phyloP scores from a whole-genome alignment of 148 eudicot species.

The Silene conica region DNA sequence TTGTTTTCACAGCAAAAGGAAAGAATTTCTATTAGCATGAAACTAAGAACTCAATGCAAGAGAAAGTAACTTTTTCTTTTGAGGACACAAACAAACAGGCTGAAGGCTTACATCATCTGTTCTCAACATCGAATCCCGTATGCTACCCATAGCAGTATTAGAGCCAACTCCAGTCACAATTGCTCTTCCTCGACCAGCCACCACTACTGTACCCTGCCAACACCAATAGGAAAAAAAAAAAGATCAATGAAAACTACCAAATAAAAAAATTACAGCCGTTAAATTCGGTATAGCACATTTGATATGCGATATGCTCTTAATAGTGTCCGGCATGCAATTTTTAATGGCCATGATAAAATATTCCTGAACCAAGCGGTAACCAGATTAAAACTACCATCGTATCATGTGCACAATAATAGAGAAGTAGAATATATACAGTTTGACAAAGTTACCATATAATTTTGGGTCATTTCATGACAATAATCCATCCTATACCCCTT shows the following conservation, averaged over 20 bases:
- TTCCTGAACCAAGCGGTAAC: not conserved
- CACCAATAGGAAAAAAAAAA: conserved; percentile 11
- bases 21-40: not conserved
- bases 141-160: conserved; percentile 98
- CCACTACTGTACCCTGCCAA: conserved; percentile 90
- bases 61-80: not conserved
- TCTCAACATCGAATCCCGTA: conserved; percentile 94
- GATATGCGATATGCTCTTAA: not conserved
- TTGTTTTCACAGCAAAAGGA: not conserved
- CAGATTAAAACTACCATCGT: not conserved
- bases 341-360: not conserved
- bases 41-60: not conserved
- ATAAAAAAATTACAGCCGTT: not conserved
- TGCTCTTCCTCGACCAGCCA: conserved; percentile 93
- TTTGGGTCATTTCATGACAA: not conserved
- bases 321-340: not conserved
- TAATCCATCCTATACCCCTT: too few relatives aligned
- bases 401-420: not conserved
- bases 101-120: conserved; percentile 79
- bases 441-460: not conserved
- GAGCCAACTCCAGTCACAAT: conserved; percentile 95
- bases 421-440: not conserved
- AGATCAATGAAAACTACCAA: conserved; percentile 3
- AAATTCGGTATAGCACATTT: not conserved
- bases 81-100: not conserved